Conservation (phyloP, 140 eudicot species). For the Ambrosia hybrid region DNA sequence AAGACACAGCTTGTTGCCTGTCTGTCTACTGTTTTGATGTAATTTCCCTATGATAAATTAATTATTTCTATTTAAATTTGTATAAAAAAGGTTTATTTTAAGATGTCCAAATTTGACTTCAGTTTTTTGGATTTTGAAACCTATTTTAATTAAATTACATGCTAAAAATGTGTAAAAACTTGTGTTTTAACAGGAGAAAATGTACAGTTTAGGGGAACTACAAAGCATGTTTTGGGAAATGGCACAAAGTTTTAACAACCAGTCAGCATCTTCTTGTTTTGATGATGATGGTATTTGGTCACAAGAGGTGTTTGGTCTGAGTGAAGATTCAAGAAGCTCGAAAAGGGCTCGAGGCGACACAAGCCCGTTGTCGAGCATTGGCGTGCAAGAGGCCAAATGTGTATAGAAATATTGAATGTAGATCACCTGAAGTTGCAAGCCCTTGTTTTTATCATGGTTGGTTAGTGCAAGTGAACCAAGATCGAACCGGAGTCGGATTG, state of each 20-base stretch:
- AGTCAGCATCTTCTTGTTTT: slow-evolving; percentile 14
- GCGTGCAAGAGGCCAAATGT: slow-evolving; percentile 31
- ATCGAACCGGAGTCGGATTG: not conserved
- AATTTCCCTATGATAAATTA: too few species aligned
- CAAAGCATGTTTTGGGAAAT: slow-evolving; percentile 73
- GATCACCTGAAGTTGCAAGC: not conserved
- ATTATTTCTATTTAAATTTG: too few species aligned
- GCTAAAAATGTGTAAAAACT: not conserved
- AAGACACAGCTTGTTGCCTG: too few species aligned
- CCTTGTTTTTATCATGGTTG: not conserved
- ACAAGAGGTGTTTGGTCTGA: slow-evolving; percentile 9
- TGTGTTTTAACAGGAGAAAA: slow-evolving; percentile 44
- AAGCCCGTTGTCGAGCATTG: slow-evolving; percentile 11
- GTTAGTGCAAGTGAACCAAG: not conserved
- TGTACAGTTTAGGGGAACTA: slow-evolving; percentile 59
- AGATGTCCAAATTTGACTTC: not conserved
- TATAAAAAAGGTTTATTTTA: not conserved
- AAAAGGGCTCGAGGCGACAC: slow-evolving; percentile 26
- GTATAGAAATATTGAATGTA: slow-evolving; percentile 15
- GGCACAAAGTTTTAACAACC: slow-evolving; percentile 53
- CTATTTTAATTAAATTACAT: not conserved
- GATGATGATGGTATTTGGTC: slow-evolving; percentile 23
- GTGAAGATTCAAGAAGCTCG: slow-evolving; percentile 26
- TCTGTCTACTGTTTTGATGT: too few species aligned
- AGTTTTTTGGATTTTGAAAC: not conserved